phyloP scores from a whole-genome alignment of 2,329 filamentous ascomycete genomes.

The Fusarium euwallaceae region DNA sequence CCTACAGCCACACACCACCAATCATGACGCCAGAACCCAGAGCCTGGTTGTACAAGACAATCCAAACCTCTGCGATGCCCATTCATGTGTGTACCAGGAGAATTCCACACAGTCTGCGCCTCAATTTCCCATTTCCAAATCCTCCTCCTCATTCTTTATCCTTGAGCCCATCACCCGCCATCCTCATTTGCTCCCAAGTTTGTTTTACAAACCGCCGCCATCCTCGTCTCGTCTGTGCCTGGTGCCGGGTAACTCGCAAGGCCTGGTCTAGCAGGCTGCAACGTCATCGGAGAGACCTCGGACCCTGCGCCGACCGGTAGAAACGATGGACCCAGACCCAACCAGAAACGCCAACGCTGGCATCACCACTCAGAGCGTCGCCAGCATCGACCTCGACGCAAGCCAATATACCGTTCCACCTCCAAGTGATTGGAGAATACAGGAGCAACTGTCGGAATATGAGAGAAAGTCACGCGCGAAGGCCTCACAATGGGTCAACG shows the following conservation, averaged over 20 bases:
- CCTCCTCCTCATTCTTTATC: conserved; percentile 15
- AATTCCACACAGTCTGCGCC: conserved; percentile 13
- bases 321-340: conserved; percentile 16
- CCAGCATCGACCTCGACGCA: conserved; percentile 28
- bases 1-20: conserved; percentile 36
- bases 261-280: conserved; percentile 22
- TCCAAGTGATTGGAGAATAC: conserved; percentile 16
- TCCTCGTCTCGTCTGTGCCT: conserved; percentile 19
- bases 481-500: conserved; percentile 27
- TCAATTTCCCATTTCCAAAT: conserved; percentile 9
- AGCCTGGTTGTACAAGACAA: conserved; percentile 36
- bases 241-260: conserved; percentile 28
- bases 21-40: conserved; percentile 21
- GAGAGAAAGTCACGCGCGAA: conserved; percentile 2
- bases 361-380: conserved; percentile 12
- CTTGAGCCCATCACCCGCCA: conserved; percentile 4
- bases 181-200: conserved; percentile 16
- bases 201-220: conserved; percentile 10
- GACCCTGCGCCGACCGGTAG: conserved; percentile 5
- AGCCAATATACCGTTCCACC: conserved; percentile 8
- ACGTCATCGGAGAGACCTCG: conserved; percentile 27
- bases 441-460: conserved; percentile 10
- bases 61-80: conserved; percentile 14
- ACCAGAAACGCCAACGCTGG: conserved; percentile 3
- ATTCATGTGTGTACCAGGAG: neutral